Percentiles rank a stretch among this genome's conserved stretches.
Evolutionary conservation across 2,329 filamentous ascomycete species (phyloP).

Genomic region (Xylaria sp.): DNA sequence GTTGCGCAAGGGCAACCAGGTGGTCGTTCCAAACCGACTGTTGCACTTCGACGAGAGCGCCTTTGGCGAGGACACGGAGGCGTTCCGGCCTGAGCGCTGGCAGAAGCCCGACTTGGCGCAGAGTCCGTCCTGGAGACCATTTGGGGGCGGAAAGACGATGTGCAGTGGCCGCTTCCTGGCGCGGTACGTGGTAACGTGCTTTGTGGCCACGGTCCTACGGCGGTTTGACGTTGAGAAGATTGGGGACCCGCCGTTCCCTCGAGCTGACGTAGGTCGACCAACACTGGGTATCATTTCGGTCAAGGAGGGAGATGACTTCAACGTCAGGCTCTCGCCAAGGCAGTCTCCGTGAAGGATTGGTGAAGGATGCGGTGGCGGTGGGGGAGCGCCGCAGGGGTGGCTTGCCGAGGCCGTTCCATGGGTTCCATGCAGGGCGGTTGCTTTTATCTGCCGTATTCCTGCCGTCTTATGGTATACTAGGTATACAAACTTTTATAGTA

Average conservation of each 20-base stretch:
- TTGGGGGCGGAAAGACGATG: slow-evolving; percentile 13
- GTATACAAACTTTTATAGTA: too few relatives aligned
- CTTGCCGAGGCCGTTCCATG: too few relatives aligned
- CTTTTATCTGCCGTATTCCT: too few relatives aligned
- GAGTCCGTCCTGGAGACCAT: slow-evolving; percentile 9
- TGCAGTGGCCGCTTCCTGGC: slow-evolving; percentile 7
- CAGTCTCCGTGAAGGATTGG: background rate
- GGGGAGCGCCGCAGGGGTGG: too few relatives aligned
- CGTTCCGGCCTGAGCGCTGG: background rate
- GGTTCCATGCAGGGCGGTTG: too few relatives aligned
- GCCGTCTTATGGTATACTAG: too few relatives aligned
- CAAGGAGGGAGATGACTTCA: slow-evolving; percentile 3
- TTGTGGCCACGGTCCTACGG: slow-evolving; percentile 2
- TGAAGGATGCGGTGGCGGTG: background rate
- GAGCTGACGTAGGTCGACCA: background rate
- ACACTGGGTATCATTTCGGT: slow-evolving; percentile 4
- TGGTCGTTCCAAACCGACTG: background rate
- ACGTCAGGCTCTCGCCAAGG: background rate
- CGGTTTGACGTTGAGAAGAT: slow-evolving; percentile 5
- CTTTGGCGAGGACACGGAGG: background rate
- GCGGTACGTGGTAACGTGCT: background rate
- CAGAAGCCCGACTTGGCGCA: background rate
- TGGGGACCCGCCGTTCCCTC: background rate
- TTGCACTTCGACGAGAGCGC: slow-evolving; percentile 1
- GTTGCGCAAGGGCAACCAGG: background rate